Base-by-base conservation (phyloP, 345 rosid genomes). In the Populus alba region DNA sequence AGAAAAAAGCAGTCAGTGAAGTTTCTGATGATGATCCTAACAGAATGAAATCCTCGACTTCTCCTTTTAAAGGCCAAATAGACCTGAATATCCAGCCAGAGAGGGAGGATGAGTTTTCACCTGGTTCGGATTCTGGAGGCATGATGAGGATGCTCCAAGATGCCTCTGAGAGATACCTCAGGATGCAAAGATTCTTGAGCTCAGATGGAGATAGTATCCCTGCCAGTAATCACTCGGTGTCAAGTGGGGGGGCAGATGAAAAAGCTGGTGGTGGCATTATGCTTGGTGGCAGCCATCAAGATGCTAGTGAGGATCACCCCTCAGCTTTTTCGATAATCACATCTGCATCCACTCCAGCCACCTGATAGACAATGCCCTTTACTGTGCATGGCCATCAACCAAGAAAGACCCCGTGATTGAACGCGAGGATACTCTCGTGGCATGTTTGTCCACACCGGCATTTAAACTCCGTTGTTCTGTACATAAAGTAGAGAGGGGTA, bases 51-150 rank as follows among this genome's bases (percentile, higher is more conserved):
- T 82, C 90, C 45, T 84, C 88, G 0, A 37, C 79, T 74, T 87
- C 91, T 2, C 90, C 92, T 67, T 90, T 89, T 73, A 94, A 89
- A 83, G 89, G 90, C 68, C 93, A 89, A 81, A 89, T 96, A 47
- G 98, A 96, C 87, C 87, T 96, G 77, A 96, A 96, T 79, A 92
- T 92, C 81, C 92, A 90, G 83, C 99, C 99, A n/a, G 97, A 91
- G 87, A 78, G 90, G 57, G 98, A 96, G 72, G 99, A 91, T 67
- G 98, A 91, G 78, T 78, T 85, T 6, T 87, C 90, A 13, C 92
- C 93, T n/a, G 85, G 85, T 74, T 85, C 91, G 1, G 90, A 90
- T 76, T 74, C 90, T 68, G 84, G 85, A 51, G 67, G 77, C 73
- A 76, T 81, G 85, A 86, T 78, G 77, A 85, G 72, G 83, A 75